These are phyloP conservation scores for Torulaspora indica DNA, from an alignment of 805 yeast genomes.

Conservation along the genomic window DNA sequence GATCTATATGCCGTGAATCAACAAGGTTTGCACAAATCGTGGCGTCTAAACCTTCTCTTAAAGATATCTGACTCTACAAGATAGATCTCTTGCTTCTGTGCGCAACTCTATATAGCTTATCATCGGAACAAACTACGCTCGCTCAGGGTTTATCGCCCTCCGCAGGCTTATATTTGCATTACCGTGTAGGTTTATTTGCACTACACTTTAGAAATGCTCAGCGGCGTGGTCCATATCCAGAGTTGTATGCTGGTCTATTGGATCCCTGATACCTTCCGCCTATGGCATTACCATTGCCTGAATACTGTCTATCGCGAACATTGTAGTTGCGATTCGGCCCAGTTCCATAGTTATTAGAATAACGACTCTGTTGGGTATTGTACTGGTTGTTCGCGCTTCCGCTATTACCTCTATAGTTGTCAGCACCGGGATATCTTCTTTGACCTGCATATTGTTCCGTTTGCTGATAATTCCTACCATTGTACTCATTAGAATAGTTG, in stretches of 20 bases:
- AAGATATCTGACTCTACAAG: too few relatives aligned
- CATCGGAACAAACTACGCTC: too few relatives aligned
- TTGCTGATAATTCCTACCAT: not conserved
- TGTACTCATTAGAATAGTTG: conserved; percentile 7
- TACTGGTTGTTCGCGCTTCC: not conserved
- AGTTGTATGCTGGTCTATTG: not conserved
- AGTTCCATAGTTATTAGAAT: not conserved
- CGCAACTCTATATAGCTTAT: too few relatives aligned
- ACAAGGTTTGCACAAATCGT: too few relatives aligned
- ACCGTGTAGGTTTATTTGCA: too few relatives aligned
- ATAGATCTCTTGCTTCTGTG: too few relatives aligned
- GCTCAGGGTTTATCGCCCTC: too few relatives aligned
- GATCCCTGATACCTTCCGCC: conserved; percentile 16
- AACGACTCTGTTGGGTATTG: conserved; percentile 1
- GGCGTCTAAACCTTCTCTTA: too few relatives aligned
- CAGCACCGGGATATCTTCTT: conserved; percentile 1
- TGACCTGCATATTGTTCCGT: conserved; percentile 1
- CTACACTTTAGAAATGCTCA: too few relatives aligned
- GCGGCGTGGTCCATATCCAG: not conserved
- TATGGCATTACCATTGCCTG: conserved; percentile 3
- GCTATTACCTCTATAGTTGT: conserved; percentile 2
- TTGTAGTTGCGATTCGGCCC: conserved; percentile 2
- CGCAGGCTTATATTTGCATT: too few relatives aligned
- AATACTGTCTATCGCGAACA: conserved; percentile 7
- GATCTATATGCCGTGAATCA: too few relatives aligned